Conservation (phyloP, 176 grass and related monocot species). For the Triticum turgidum region DNA sequence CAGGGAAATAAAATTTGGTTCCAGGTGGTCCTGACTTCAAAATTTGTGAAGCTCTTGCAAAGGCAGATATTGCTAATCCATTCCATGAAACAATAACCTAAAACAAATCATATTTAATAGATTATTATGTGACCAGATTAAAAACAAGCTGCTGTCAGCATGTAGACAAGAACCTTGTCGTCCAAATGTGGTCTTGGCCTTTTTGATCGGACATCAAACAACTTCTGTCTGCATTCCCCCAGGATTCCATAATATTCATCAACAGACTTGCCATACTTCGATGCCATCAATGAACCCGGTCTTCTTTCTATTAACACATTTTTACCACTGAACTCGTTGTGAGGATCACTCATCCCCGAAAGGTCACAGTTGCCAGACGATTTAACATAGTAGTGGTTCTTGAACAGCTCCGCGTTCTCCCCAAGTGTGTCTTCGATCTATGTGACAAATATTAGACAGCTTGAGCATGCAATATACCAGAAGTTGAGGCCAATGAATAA, state of each 20-base stretch:
- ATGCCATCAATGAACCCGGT: constrained; percentile 55
- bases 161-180: constrained; percentile 67
- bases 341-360: constrained; percentile 86
- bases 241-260: constrained; percentile 78
- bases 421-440: constrained; percentile 85
- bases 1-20: constrained; percentile 61
- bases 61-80: constrained; percentile 83
- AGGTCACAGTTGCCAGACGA: constrained; percentile 92
- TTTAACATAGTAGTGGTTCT: constrained; percentile 97
- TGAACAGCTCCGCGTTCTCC: constrained; percentile 71
- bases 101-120: constrained; percentile 21
- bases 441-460: constrained; percentile 1
- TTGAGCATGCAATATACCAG: constrained; percentile 13
- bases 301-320: constrained; percentile 87
- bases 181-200: constrained; percentile 92
- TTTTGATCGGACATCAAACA: constrained; percentile 66
- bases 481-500: constrained; percentile 20
- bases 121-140: constrained; percentile 18
- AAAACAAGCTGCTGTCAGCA: background rate
- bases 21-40: constrained; percentile 51
- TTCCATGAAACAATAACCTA: constrained; percentile 99
- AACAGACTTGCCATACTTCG: constrained; percentile 65
- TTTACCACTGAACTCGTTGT: constrained; percentile 82
- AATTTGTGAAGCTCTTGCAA: constrained; percentile 90
- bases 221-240: constrained; percentile 52